phyloP scores from a whole-genome alignment of 148 eudicot genomes.

The Tetragonia tetragonoides region DNA sequence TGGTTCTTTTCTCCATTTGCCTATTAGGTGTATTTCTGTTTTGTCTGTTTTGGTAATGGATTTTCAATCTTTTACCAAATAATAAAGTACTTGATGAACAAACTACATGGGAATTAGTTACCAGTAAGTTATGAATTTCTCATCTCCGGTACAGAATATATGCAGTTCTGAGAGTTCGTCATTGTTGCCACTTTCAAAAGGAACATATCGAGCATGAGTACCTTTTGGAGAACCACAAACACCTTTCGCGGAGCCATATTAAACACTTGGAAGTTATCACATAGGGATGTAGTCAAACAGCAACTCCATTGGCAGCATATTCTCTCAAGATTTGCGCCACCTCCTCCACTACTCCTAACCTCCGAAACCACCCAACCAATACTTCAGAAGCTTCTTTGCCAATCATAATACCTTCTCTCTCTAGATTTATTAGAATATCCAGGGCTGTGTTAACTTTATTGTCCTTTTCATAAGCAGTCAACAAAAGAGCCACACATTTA shows the following conservation, averaged over 20 bases:
- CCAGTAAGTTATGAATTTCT: neutral
- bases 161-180: neutral
- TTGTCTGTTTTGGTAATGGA: no score
- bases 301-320: slow-evolving; percentile 33
- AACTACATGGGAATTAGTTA: neutral
- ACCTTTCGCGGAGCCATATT: no score
- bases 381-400: slow-evolving; percentile 69
- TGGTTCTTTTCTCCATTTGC: no score
- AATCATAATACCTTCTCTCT: slow-evolving; percentile 58
- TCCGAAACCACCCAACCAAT: slow-evolving; percentile 69
- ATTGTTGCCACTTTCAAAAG: neutral
- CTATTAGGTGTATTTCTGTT: no score
- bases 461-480: slow-evolving; percentile 66
- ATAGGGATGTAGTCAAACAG: slow-evolving; percentile 3
- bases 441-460: slow-evolving; percentile 59
- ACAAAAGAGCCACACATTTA: slow-evolving; percentile 68
- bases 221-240: no score
- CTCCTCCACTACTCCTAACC: slow-evolving; percentile 80
- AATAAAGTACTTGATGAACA: neutral
- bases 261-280: neutral
- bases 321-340: slow-evolving; percentile 67
- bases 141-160: no score
- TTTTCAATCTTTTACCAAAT: no score
- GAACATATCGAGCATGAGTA: neutral
- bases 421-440: slow-evolving; percentile 59